Evolutionary conservation across 2,329 filamentous ascomycete genomes (phyloP).

Genomic region (Phaeosphaeriaceae sp.): DNA sequence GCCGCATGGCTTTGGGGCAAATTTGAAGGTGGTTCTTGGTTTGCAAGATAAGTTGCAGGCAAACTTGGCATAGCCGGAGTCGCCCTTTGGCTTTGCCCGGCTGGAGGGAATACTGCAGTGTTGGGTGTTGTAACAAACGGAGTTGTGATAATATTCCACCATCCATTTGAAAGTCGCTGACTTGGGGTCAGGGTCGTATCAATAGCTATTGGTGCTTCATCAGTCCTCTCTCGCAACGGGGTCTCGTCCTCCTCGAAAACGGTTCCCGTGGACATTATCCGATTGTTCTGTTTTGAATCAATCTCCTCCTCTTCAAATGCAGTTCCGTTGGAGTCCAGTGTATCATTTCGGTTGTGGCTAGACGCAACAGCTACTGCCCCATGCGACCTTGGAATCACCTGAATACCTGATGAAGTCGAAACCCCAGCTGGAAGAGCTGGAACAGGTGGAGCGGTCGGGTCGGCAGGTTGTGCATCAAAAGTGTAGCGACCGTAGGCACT

Average conservation of each 20-base stretch:
- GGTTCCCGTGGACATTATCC: conserved; percentile 64
- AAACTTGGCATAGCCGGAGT: conserved; percentile 45
- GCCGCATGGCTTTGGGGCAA: neutral
- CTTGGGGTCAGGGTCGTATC: conserved; percentile 55
- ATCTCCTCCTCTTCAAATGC: conserved; percentile 59
- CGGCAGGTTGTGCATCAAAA: conserved; percentile 41
- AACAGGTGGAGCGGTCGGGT: conserved; percentile 60
- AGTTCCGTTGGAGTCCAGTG: conserved; percentile 45
- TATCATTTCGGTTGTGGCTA: conserved; percentile 37
- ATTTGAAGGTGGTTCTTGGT: conserved; percentile 3
- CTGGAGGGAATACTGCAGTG: conserved; percentile 44
- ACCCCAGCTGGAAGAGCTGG: conserved; percentile 41
- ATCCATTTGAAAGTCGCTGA: conserved; percentile 68
- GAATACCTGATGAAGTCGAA: conserved; percentile 13
- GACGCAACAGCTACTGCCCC: conserved; percentile 2
- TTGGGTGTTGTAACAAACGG: conserved; percentile 62
- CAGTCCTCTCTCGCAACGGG: conserved; percentile 33
- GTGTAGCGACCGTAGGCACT: conserved; percentile 68
- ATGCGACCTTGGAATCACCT: conserved; percentile 5
- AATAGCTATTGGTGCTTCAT: conserved; percentile 43
- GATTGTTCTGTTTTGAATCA: conserved; percentile 49
- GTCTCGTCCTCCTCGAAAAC: conserved; percentile 73
- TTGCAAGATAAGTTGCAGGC: conserved; percentile 33
- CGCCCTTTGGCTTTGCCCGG: conserved; percentile 22
- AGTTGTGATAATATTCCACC: conserved; percentile 80